Evolutionary conservation across 495 filamentous ascomycete genomes (phyloP), one percentile per base, ranked within the genome.

Genomic region (Sordaria brevicollis): DNA sequence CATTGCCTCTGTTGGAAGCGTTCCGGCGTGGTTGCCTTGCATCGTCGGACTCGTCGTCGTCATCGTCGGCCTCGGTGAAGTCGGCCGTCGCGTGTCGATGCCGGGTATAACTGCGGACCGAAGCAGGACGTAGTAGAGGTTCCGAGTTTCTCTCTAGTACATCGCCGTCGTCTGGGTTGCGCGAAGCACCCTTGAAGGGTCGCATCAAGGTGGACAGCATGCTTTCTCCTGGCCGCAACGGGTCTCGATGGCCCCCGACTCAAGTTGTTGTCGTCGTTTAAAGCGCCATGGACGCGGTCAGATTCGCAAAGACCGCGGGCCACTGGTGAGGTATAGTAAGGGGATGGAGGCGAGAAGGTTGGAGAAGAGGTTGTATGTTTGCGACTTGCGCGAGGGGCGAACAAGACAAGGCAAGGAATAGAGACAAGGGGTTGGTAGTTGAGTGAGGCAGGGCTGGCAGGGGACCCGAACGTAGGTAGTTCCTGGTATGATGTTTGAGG

Each of bases 41-140:
- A 43, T 81, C 81, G 25, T 84, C 77, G 5, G 77, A 83, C 8
- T 85, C 81, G 31, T 85, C 81, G 17, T 83, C 83, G 33, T 85
- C 86, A 31, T 84, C 81, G 35, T 86, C 84, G 25, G 79, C 82
- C 76, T 86, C 85, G 39, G 84, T 88, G 37, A 85, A 88, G 71
- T 88, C 86, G 54, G 85, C 86, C n/a, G 83, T 84, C 43, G 85
- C 84, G 75, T 84, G 83, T 69, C 79, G 83, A 67, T 79, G 78
- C 13, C 75, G 77, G 35, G 69, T 75, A 71, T 83, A 80, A 35
- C 80, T 75, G 70, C 71, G 77, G 65, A 74, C 71, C 41, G 74
- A 74, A 65, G 80, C 75, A 57, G 75, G 69, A 65, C 70, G 68
- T 57, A 74, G 72, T 70, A 71, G 21, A 11, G 49, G 49, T 31